Conservation (phyloP, 2,329 filamentous ascomycete species). For the Akanthomyces dipterigenus region DNA sequence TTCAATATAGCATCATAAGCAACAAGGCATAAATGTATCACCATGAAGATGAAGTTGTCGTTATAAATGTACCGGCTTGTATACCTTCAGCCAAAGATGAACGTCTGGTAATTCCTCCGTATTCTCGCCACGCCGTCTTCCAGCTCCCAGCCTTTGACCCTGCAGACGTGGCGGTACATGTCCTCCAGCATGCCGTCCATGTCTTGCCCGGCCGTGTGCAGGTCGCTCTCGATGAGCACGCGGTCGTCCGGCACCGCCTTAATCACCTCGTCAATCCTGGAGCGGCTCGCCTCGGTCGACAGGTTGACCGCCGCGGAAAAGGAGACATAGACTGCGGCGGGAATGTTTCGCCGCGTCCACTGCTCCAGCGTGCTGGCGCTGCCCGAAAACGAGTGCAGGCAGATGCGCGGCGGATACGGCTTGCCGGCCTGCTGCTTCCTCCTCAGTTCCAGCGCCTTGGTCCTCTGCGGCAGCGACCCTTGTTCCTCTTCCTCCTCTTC, state of each 20-base stretch:
- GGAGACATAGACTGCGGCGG: conserved; percentile 75
- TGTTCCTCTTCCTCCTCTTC: conserved; percentile 10
- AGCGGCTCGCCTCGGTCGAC: conserved; percentile 38
- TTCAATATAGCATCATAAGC: neutral
- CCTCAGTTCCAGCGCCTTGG: conserved; percentile 13
- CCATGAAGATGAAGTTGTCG: neutral
- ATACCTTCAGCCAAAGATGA: conserved; percentile 55
- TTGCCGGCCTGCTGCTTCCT: conserved; percentile 25
- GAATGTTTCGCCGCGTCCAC: conserved; percentile 67
- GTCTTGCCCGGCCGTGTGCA: conserved; percentile 70
- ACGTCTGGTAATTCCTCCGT: conserved; percentile 68
- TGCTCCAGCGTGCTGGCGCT: conserved; percentile 67
- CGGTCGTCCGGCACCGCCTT: conserved; percentile 67
- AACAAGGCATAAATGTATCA: neutral
- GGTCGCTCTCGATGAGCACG: conserved; percentile 82
- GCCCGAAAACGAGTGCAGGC: conserved; percentile 89
- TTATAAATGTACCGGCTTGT: no score
- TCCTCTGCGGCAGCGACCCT: conserved; percentile 2
- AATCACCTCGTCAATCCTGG: conserved; percentile 57
- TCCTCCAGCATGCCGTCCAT: conserved; percentile 77
- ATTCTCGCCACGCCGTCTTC: conserved; percentile 63
- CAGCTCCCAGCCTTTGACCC: conserved; percentile 69
- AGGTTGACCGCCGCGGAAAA: conserved; percentile 84
- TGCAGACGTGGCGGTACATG: conserved; percentile 69
- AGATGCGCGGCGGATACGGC: conserved; percentile 80